A percentile compares a stretch with the other conserved stretches of the same genome.
These are phyloP conservation scores for Exophiala sideris DNA, from an alignment of 2,329 filamentous ascomycete species.

Conservation along the genomic window DNA sequence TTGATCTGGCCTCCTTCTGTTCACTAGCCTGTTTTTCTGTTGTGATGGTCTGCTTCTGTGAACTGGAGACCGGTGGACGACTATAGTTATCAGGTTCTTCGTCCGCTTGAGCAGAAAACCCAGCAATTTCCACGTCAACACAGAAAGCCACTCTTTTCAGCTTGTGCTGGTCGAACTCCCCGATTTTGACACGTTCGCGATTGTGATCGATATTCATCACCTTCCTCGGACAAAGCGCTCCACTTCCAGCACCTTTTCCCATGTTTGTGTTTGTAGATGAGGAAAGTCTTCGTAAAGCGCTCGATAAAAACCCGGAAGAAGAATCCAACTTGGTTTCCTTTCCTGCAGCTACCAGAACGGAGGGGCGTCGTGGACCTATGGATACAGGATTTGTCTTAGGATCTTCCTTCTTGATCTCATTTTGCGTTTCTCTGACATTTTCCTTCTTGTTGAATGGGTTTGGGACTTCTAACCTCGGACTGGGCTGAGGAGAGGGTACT, in stretches of 20 bases:
- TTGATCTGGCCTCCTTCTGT: constrained; percentile 32
- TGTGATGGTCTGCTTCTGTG: constrained; percentile 29
- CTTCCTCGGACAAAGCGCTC: constrained; percentile 73
- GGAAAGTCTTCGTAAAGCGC: constrained; percentile 77
- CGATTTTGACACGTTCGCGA: constrained; percentile 73
- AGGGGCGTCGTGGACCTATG: constrained; percentile 31
- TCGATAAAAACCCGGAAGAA: constrained; percentile 71
- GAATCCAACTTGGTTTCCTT: constrained; percentile 55
- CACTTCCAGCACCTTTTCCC: constrained; percentile 51
- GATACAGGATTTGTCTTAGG: constrained; percentile 55
- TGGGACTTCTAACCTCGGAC: constrained; percentile 37
- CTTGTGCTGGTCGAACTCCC: constrained; percentile 75
- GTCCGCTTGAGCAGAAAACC: constrained; percentile 73
- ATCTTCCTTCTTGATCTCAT: constrained; percentile 36
- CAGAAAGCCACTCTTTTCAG: constrained; percentile 88
- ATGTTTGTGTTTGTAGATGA: constrained; percentile 56
- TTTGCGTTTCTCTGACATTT: constrained; percentile 38
- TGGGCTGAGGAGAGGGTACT: constrained; percentile 26
- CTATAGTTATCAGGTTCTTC: constrained; percentile 47
- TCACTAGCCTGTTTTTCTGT: constrained; percentile 31
- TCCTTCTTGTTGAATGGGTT: constrained; percentile 44
- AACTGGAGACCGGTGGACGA: constrained; percentile 24
- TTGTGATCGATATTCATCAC: constrained; percentile 81
- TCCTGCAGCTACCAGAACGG: constrained; percentile 28
- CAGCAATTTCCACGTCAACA: constrained; percentile 95